phyloP scores from a whole-genome alignment of 306 rosid species.

The Ormosia emarginata region DNA sequence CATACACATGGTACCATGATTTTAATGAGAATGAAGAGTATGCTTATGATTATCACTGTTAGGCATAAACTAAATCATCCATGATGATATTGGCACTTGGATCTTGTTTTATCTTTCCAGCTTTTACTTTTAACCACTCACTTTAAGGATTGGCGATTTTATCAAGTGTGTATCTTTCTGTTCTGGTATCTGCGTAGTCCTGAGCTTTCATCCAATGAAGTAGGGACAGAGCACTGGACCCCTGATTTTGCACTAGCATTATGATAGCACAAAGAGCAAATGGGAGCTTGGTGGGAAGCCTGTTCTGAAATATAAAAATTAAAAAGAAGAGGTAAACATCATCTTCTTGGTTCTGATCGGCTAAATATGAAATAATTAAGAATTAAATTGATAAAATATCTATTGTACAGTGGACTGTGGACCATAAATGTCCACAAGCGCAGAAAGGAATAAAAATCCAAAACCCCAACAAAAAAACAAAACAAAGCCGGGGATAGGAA shows the following conservation, averaged over 20 bases:
- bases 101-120: slow-evolving; percentile 3
- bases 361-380: slow-evolving; percentile 25
- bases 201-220: slow-evolving; percentile 17
- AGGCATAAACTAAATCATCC: slow-evolving; percentile 23
- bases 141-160: background rate
- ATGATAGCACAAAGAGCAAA: background rate
- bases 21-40: slow-evolving; percentile 47
- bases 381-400: slow-evolving; percentile 3
- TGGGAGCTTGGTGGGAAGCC: slow-evolving; percentile 7
- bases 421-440: slow-evolving; percentile 42
- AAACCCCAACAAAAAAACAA: slow-evolving; percentile 40
- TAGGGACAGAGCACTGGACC: slow-evolving; percentile 16
- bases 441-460: slow-evolving; percentile 37
- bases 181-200: background rate
- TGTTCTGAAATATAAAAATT: background rate
- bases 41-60: slow-evolving; percentile 46
- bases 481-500: slow-evolving; percentile 43
- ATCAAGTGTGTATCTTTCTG: background rate
- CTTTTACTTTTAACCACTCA: slow-evolving; percentile 13
- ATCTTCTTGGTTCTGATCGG: slow-evolving; percentile 1
- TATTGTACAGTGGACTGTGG: slow-evolving; percentile 10
- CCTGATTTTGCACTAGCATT: background rate
- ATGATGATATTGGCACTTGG: slow-evolving; percentile 12
- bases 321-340: background rate
- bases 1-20: slow-evolving; percentile 56